These are phyloP conservation scores for Hebeloma cylindrosporum DNA, from an alignment of 768 basidiomycete genomes.

Conservation along the genomic window DNA sequence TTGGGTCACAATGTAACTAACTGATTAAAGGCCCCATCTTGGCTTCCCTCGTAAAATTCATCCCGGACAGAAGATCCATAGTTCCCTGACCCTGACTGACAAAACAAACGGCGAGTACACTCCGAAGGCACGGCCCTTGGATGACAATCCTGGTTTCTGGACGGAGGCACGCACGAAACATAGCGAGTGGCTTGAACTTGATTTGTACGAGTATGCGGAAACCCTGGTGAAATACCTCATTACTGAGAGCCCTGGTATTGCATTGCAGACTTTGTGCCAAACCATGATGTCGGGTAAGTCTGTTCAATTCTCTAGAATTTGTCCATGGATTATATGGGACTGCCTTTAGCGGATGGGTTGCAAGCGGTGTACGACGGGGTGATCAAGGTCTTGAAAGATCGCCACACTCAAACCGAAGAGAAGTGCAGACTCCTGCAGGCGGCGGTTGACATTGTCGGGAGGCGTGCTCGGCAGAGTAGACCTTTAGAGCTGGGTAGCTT, in stretches of 20 bases:
- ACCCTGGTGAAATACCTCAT: constrained; percentile 4
- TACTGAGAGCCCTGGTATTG: not conserved
- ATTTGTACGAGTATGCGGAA: constrained; percentile 7
- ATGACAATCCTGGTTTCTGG: constrained; percentile 6
- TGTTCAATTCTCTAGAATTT: not conserved
- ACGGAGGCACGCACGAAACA: not conserved
- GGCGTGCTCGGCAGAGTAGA: not conserved
- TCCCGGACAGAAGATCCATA: constrained; percentile 19
- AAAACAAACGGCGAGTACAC: constrained; percentile 4
- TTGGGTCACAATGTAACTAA: not conserved
- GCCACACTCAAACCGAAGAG: too few species aligned
- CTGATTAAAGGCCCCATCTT: constrained; percentile 14
- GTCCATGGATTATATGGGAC: not conserved
- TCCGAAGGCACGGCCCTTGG: constrained; percentile 14
- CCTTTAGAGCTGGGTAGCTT: not conserved
- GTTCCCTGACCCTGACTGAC: constrained; percentile 8
- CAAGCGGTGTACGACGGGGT: constrained; percentile 11
- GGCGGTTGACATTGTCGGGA: not conserved
- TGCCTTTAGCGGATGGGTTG: constrained; percentile 7
- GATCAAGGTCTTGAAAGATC: too few species aligned
- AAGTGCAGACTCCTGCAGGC: too few species aligned
- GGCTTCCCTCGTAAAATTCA: constrained; percentile 18
- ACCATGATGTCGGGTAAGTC: constrained; percentile 7
- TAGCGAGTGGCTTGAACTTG: constrained; percentile 9
- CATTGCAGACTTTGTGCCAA: constrained; percentile 3